A percentile compares a stretch with the other conserved stretches of the same genome.
phyloP scores from a whole-genome alignment of 345 rosid species.

The Brassica juncea region DNA sequence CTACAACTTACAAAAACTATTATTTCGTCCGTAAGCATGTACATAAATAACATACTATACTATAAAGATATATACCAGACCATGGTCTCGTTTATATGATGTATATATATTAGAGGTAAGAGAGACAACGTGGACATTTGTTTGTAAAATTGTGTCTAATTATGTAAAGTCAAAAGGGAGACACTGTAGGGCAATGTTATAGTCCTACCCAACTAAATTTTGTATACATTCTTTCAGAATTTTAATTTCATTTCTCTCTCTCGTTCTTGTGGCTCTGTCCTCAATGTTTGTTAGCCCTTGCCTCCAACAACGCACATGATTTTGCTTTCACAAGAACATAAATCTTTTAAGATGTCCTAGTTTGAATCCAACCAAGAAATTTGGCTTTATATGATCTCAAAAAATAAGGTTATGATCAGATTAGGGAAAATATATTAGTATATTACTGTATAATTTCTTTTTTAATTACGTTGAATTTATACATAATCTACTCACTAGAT shows the following conservation, averaged over 20 bases:
- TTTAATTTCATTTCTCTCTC: slow-evolving; percentile 17
- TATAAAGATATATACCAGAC: background rate
- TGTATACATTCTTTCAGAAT: slow-evolving; percentile 32
- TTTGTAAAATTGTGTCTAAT: slow-evolving; percentile 31
- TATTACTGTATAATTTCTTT: background rate
- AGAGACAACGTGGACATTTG: slow-evolving; percentile 14
- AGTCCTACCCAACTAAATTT: slow-evolving; percentile 34
- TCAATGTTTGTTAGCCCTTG: slow-evolving; percentile 13
- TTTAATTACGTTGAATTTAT: background rate
- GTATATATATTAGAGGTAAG: slow-evolving; percentile 21
- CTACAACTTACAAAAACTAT: slow-evolving; percentile 30
- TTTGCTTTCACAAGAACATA: slow-evolving; percentile 30
- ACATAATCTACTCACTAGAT: background rate
- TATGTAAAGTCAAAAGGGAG: slow-evolving; percentile 38
- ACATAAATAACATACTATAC: background rate
- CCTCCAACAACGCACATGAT: slow-evolving; percentile 39
- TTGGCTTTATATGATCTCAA: slow-evolving; percentile 13
- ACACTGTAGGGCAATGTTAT: slow-evolving; percentile 39
- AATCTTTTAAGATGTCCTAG: slow-evolving; percentile 15
- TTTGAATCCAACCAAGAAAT: slow-evolving; percentile 16
- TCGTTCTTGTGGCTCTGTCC: slow-evolving; percentile 29
- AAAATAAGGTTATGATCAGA: background rate
- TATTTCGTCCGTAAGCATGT: slow-evolving; percentile 28
- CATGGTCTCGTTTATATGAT: background rate
- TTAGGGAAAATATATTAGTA: background rate